phyloP scores from a whole-genome alignment of 73 alveolate genomes.

The Paramecium sexaurelia region DNA sequence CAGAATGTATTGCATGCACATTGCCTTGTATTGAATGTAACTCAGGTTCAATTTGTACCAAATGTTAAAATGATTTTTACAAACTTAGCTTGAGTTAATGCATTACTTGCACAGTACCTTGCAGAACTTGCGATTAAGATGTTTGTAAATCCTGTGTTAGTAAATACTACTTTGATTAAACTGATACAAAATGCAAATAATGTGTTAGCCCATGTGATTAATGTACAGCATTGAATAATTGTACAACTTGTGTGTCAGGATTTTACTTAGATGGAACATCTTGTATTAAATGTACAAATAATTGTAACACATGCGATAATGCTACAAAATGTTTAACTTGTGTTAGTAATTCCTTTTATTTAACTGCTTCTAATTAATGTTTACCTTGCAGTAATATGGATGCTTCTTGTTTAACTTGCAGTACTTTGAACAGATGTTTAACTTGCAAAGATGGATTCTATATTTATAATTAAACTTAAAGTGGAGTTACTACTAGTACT shows the following conservation, averaged over 20 bases:
- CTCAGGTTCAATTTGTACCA: background rate
- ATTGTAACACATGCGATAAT: background rate
- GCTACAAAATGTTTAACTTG: background rate
- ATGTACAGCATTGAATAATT: background rate
- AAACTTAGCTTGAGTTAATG: background rate
- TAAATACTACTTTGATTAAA: background rate
- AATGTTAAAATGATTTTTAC: background rate
- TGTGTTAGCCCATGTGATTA: background rate
- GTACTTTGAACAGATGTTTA: background rate
- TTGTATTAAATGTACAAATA: background rate
- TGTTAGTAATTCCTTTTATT: background rate
- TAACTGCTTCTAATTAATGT: background rate
- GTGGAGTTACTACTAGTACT: background rate
- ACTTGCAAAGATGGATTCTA: background rate
- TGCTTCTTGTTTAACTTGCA: background rate
- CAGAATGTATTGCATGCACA: background rate
- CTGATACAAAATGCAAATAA: background rate
- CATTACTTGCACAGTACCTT: background rate
- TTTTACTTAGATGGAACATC: background rate
- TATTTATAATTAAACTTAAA: background rate
- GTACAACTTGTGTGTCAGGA: background rate
- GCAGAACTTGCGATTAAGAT: background rate
- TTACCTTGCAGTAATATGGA: background rate
- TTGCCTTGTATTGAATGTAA: slow-evolving; percentile 1
- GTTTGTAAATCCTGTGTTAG: background rate